Percentiles rank a stretch among this genome's conserved stretches.
These are phyloP conservation scores for Papiliotrema laurentii DNA, from an alignment of 1,284 basidiomycete species.

Conservation along the genomic window DNA sequence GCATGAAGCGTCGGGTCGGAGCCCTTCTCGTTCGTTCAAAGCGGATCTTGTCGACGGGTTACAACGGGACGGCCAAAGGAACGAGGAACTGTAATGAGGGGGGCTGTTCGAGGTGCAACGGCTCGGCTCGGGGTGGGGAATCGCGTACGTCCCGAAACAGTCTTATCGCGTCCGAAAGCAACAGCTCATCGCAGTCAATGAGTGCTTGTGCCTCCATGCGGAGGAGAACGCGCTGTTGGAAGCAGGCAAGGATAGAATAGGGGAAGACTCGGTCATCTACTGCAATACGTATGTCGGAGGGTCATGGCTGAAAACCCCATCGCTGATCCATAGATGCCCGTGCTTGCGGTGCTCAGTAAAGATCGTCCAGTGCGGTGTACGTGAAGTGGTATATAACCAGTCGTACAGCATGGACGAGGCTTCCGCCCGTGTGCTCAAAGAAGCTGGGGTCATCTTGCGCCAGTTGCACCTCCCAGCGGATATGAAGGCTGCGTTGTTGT, in stretches of 20 bases:
- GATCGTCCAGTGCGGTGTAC: conserved; percentile 85
- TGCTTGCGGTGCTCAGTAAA: conserved; percentile 95
- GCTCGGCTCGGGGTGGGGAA: conserved; percentile 53
- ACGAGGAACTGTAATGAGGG: conserved; percentile 82
- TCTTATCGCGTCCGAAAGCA: neutral
- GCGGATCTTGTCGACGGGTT: conserved; percentile 91
- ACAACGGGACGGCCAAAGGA: conserved; percentile 94
- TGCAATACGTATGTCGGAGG: conserved; percentile 60
- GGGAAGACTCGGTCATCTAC: conserved; percentile 78
- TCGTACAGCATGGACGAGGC: conserved; percentile 93
- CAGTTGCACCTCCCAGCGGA: conserved; percentile 50
- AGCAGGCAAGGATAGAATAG: conserved; percentile 79
- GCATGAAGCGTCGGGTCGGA: conserved; percentile 96
- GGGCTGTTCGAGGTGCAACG: conserved; percentile 78
- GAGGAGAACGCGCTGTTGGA: conserved; percentile 97
- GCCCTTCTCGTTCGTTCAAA: conserved; percentile 78
- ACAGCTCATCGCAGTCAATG: conserved; percentile 51
- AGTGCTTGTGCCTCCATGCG: conserved; percentile 93
- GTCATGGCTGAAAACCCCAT: neutral
- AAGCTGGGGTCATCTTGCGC: conserved; percentile 72
- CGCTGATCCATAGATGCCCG: conserved; percentile 66
- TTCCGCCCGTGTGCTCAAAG: conserved; percentile 67
- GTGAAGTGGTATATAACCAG: conserved; percentile 90
- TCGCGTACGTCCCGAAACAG: conserved; percentile 42
- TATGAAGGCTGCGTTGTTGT: too few species aligned